Base-by-base conservation (phyloP, 2,329 filamentous ascomycete genomes). In the Fusarium albosuccineum region DNA sequence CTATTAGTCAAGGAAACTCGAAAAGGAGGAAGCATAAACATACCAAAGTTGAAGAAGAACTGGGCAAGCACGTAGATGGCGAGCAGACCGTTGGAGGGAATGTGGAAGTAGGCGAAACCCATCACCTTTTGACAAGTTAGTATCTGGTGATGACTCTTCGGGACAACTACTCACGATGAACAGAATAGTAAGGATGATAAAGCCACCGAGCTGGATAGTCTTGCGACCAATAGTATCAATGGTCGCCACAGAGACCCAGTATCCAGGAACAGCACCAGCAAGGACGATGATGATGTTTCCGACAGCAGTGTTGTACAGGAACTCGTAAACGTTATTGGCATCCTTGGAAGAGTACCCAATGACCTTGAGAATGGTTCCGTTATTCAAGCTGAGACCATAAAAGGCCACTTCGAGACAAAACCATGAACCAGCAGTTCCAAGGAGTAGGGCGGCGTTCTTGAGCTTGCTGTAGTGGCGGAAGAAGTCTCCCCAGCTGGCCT, bases 361-460 rank as follows among this genome's bases (percentile, higher is more conserved):
- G 4, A 87, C 86, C 27, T 81, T 77, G 26, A 94, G 85, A 66
- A 94, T 92, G 61, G 88, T 86, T 26, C 89, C 87, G 78, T 93
- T 94, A 79, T 94, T 94, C 50, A 95, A 83, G 34, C 90, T 90
- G 22, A 94, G 86, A 55, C 89, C 89, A 70, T 91, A 91, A 75
- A 87, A 88, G 30, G 87, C 86, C 60, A 83, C 78, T 64, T 82
- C 82, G 54, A 92, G 88, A 79, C 92, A 87, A 79, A 94, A 95
- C 92, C 93, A 97, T 3, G 92, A 95, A 40, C 91, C 90, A 11
- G 92, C 91, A 11, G 92, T 95, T n/a, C 92, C 92, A 41, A 93
- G 82, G 0, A 93, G 86, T 14, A 94, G 85, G 74, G 89, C 88
- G 56, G 86, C 88, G 75, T 95, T 90, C 81, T 89, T 91, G 83